A percentile compares a stretch with the other conserved stretches of the same genome.
Conservation (phyloP, 1,284 basidiomycete genomes). For the Testicularia cyperi region DNA sequence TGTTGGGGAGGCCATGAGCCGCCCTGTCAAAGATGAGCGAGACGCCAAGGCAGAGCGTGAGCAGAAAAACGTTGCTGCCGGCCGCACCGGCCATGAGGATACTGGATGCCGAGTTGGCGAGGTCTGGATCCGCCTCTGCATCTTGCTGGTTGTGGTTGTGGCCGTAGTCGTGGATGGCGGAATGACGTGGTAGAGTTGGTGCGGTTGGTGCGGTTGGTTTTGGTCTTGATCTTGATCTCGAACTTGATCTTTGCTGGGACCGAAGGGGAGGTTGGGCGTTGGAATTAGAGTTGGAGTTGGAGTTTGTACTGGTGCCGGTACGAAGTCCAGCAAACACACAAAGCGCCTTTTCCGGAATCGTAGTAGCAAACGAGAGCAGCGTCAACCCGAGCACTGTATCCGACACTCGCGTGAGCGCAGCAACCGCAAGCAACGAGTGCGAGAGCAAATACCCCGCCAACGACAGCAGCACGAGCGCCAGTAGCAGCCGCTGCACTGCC, state of each 20-base stretch:
- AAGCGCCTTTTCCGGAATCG: constrained; percentile 58
- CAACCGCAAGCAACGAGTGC: constrained; percentile 47
- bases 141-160: too few relatives aligned
- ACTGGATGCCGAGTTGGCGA: constrained; percentile 43
- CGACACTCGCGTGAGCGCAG: constrained; percentile 42
- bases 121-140: constrained; percentile 19
- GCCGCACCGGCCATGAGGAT: constrained; percentile 58
- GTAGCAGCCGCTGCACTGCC: constrained; percentile 15
- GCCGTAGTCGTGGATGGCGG: constrained; percentile 16
- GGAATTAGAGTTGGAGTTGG: constrained; percentile 5
- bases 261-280: constrained; percentile 13
- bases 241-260: too few relatives aligned
- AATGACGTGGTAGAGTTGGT: constrained; percentile 3
- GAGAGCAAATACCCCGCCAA: constrained; percentile 56
- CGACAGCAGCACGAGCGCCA: constrained; percentile 41
- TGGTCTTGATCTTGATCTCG: too few relatives aligned
- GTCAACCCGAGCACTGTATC: constrained; percentile 53
- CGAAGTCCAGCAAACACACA: constrained; percentile 45
- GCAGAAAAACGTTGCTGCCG: constrained; percentile 58
- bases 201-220: background rate
- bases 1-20: background rate
- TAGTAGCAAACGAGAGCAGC: constrained; percentile 56
- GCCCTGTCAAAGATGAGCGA: constrained; percentile 36
- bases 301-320: background rate
- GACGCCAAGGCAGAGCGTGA: constrained; percentile 56